Evolutionary conservation across 306 rosid genomes (phyloP), one percentile per base, ranked within the genome.

Genomic region (Aeschynomene evenia): DNA sequence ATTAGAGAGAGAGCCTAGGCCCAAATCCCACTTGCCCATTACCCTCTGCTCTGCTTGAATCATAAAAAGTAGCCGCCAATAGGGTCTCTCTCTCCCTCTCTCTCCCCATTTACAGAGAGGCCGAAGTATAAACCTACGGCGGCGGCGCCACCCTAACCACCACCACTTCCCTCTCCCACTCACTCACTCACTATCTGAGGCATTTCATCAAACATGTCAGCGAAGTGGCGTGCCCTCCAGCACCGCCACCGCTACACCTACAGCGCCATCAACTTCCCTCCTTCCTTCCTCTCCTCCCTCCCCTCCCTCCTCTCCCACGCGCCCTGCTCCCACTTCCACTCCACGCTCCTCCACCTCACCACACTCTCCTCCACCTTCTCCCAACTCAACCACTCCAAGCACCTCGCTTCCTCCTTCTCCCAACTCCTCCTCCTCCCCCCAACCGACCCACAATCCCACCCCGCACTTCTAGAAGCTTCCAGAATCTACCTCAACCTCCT

Each of bases 221-320:
- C 97, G 6, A 94, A 94, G 77, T 94, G 99, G 99, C 90, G 97
- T 5, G 97, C 97, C 14, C 85, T 94, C 2, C 99, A 94, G 79
- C 99, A 94, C 75, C 99, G 97, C 65, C 99, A 94, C 73, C 91
- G 89, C 2, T 91, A 87, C 85, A 94, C 99, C 34, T 91, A 94
- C 85, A 91, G 81, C 78, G 96, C 97, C 67, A 84, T 91, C 77
- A 82, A 81, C 9, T 87, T 94, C 80, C 95, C 96, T 5, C 45
- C 64, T 0, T 64, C 85, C 2, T 88, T 56, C 77, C 33, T 81
- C 45, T 77, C 75, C 7, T 66, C 90, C 49, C 61, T 89, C 63
- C 66, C 24, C 33, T 70, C 63, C 7, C 46, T 78, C 36, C 85
- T 49, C 6, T 34, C 71, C 4, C 16, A 55, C 14, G 23, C 63